A percentile compares a stretch with the other conserved stretches of the same genome.
phyloP scores from a whole-genome alignment of 2,329 filamentous ascomycete genomes.

The Didymella lethalis region DNA sequence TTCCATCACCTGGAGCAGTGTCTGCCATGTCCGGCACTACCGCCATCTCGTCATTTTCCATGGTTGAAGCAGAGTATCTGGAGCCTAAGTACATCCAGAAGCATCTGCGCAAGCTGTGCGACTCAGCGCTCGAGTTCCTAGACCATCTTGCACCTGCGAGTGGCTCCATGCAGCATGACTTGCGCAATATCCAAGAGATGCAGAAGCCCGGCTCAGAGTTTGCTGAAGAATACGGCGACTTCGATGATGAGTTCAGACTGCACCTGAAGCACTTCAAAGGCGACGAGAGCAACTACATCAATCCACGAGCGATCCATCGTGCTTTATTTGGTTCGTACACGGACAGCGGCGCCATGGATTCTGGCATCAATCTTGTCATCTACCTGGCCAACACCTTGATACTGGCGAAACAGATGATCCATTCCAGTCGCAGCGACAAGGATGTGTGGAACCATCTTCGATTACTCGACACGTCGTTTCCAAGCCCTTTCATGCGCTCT shows the following conservation, averaged over 20 bases:
- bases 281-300: slow-evolving; percentile 54
- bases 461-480: slow-evolving; percentile 48
- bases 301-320: slow-evolving; percentile 48
- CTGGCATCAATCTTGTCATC: slow-evolving; percentile 53
- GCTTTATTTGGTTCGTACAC: slow-evolving; percentile 48
- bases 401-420: slow-evolving; percentile 52
- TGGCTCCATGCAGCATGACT: slow-evolving; percentile 31
- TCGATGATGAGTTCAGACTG: slow-evolving; percentile 44
- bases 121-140: slow-evolving; percentile 40
- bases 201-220: slow-evolving; percentile 50
- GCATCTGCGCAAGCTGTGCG: slow-evolving; percentile 50
- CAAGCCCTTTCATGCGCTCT: slow-evolving; percentile 43
- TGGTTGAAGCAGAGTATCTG: slow-evolving; percentile 53
- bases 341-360: slow-evolving; percentile 25
- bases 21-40: slow-evolving; percentile 59
- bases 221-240: slow-evolving; percentile 50
- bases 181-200: slow-evolving; percentile 37
- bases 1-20: slow-evolving; percentile 46
- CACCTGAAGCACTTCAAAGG: slow-evolving; percentile 49
- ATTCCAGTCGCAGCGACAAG: slow-evolving; percentile 37
- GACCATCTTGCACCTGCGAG: slow-evolving; percentile 42
- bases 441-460: slow-evolving; percentile 43
- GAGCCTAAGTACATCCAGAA: slow-evolving; percentile 54
- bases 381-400: slow-evolving; percentile 56
- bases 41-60: slow-evolving; percentile 56